phyloP scores from a whole-genome alignment of 495 filamentous ascomycete species.

The Gamarada debralockiae region DNA sequence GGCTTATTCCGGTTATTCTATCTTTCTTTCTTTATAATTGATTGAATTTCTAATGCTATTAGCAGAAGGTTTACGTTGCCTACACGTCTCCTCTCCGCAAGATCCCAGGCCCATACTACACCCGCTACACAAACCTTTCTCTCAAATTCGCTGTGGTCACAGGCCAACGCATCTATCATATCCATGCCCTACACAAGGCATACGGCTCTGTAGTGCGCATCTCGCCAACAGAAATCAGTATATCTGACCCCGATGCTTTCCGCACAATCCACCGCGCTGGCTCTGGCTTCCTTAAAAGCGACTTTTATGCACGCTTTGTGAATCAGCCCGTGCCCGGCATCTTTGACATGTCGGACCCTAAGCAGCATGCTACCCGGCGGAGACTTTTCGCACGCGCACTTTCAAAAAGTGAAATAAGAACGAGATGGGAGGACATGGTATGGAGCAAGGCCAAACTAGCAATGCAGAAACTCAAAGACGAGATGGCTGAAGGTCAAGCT shows the following conservation, averaged over 20 bases:
- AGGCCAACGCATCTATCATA: not conserved
- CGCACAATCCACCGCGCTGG: not conserved
- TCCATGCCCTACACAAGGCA: not conserved
- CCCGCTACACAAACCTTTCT: not conserved
- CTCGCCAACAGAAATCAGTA: not conserved
- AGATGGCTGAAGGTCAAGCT: not conserved
- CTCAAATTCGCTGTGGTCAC: not conserved
- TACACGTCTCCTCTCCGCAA: not conserved
- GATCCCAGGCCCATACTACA: not conserved
- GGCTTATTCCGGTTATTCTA: too few species aligned
- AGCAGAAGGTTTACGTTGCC: too few species aligned
- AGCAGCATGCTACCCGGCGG: not conserved
- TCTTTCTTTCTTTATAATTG: too few species aligned
- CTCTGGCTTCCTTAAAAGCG: not conserved
- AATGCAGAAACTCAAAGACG: not conserved
- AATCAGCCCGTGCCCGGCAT: not conserved
- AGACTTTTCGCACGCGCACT: not conserved
- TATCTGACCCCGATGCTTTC: not conserved
- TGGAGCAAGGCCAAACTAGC: not conserved
- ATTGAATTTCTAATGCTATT: too few species aligned
- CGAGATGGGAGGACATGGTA: not conserved
- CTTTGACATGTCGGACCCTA: not conserved
- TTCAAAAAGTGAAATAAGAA: not conserved
- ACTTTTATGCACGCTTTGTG: not conserved
- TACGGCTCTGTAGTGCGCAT: not conserved